These are phyloP conservation scores for Elaeis guineensis DNA, from an alignment of 176 grass and related monocot genomes.

Conservation along the genomic window DNA sequence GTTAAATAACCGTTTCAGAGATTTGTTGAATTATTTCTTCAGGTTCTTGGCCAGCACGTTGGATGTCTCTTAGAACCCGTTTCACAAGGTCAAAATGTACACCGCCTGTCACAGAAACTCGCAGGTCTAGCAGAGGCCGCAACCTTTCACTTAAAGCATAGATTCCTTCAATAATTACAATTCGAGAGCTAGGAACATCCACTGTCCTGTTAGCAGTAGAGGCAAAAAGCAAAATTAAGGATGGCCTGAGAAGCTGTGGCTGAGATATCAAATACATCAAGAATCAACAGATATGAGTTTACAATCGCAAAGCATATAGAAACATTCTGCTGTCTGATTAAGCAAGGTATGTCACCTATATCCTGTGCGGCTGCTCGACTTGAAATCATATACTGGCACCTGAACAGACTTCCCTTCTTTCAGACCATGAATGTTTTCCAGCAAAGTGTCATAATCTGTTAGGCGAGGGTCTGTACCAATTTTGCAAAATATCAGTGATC, in stretches of 20 bases:
- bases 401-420: constrained; percentile 76
- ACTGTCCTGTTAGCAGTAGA: constrained; percentile 57
- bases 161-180: constrained; percentile 93
- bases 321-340: neutral
- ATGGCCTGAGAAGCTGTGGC: neutral
- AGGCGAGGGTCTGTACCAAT: constrained; percentile 80
- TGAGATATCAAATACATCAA: too few relatives aligned
- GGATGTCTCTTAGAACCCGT: constrained; percentile 95
- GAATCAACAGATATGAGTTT: too few relatives aligned
- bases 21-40: constrained; percentile 99
- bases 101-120: constrained; percentile 96
- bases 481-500: constrained; percentile 2
- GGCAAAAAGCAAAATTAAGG: constrained; percentile 11
- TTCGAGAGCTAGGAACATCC: constrained; percentile 64
- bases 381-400: constrained; percentile 99
- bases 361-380: constrained; percentile 70
- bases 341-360: constrained; percentile 39
- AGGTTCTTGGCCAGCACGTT: constrained; percentile 89
- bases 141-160: constrained; percentile 94
- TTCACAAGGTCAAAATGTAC: constrained; percentile 99
- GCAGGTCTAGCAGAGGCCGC: constrained; percentile 63
- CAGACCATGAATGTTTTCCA: constrained; percentile 88
- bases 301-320: neutral
- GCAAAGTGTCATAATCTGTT: constrained; percentile 83
- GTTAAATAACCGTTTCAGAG: constrained; percentile 71